These are phyloP conservation scores for Ziziphus jujuba DNA, from an alignment of 306 rosid genomes.

Conservation along the genomic window DNA sequence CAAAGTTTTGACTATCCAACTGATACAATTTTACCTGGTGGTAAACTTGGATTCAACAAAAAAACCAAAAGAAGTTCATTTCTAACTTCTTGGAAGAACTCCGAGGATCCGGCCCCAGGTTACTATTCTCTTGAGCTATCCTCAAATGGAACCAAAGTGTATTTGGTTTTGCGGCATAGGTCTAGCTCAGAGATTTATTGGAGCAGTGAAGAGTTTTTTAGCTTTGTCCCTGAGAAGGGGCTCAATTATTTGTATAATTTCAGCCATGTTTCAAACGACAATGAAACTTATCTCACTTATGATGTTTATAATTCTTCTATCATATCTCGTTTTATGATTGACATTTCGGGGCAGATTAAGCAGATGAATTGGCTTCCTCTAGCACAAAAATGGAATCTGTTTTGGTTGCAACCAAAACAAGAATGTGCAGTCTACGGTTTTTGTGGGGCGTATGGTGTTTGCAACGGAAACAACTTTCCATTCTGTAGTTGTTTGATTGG, in stretches of 20 bases:
- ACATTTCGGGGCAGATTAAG: constrained; percentile 25
- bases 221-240: constrained; percentile 57
- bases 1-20: constrained; percentile 60
- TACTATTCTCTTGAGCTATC: constrained; percentile 45
- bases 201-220: constrained; percentile 49
- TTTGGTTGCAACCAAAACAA: constrained; percentile 44
- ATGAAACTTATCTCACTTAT: constrained; percentile 65
- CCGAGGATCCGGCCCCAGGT: constrained; percentile 42
- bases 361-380: constrained; percentile 6
- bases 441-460: constrained; percentile 42
- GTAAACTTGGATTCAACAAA: constrained; percentile 33
- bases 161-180: constrained; percentile 42
- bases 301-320: constrained; percentile 24
- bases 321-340: constrained; percentile 40
- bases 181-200: constrained; percentile 33
- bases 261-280: constrained; percentile 29
- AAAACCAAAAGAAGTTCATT: constrained; percentile 40
- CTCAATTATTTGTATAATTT: constrained; percentile 45
- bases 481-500: constrained; percentile 53
- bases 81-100: constrained; percentile 66
- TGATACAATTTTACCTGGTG: constrained; percentile 48
- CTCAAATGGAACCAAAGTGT: constrained; percentile 17
- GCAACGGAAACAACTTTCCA: constrained; percentile 24
- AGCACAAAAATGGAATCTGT: constrained; percentile 30
- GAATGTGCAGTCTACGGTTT: constrained; percentile 50